Evolutionary conservation across 768 basidiomycete genomes (phyloP).

Genomic region (Artomyces pyxidatus): DNA sequence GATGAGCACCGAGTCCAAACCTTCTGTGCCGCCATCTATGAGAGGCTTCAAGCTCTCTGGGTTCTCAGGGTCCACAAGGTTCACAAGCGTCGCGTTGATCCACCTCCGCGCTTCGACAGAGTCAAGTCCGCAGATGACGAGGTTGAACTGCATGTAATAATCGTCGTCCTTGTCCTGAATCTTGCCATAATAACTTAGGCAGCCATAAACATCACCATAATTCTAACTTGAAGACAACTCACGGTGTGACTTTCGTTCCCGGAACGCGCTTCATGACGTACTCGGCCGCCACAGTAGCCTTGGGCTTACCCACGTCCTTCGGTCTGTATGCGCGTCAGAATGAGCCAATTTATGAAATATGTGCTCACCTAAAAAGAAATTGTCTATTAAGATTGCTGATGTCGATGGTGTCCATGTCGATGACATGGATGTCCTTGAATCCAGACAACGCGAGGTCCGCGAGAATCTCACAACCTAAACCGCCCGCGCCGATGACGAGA

Average conservation of each 20-base stretch:
- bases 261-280: slow-evolving; percentile 96
- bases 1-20: slow-evolving; percentile 30
- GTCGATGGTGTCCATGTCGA: slow-evolving; percentile 99
- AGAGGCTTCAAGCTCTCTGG: slow-evolving; percentile 93
- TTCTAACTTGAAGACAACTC: slow-evolving; percentile 34
- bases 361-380: slow-evolving; percentile 84
- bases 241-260: slow-evolving; percentile 97
- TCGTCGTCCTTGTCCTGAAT: slow-evolving; percentile 96
- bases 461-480: slow-evolving; percentile 94
- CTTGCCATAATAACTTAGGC: slow-evolving; percentile 81
- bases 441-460: slow-evolving; percentile 94
- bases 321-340: slow-evolving; percentile 35
- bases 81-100: slow-evolving; percentile 97
- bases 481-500: slow-evolving; percentile 96
- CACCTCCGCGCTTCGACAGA: slow-evolving; percentile 95
- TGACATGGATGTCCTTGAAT: slow-evolving; percentile 98
- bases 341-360: background rate
- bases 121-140: slow-evolving; percentile 95
- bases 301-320: slow-evolving; percentile 89
- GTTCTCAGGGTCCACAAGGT: slow-evolving; percentile 87
- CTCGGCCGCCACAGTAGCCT: slow-evolving; percentile 90
- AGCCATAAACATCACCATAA: slow-evolving; percentile 2
- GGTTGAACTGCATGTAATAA: slow-evolving; percentile 94
- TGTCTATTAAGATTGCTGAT: slow-evolving; percentile 98
- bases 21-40: slow-evolving; percentile 98